Evolutionary conservation across 768 basidiomycete species (phyloP), one percentile per base, ranked within the genome.

Genomic region (Serendipita indica): DNA sequence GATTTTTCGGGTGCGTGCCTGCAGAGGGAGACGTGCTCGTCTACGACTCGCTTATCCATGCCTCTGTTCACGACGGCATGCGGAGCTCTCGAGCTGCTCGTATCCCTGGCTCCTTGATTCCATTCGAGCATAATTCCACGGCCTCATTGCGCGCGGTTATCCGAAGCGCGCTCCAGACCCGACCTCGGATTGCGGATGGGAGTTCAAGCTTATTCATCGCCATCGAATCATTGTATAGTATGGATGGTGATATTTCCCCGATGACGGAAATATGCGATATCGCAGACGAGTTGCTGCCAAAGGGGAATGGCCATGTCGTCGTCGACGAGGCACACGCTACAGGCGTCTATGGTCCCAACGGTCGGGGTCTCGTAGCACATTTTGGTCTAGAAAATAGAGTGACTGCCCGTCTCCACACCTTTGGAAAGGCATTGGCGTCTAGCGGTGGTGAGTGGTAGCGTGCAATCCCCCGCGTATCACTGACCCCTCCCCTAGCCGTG

Each of bases 241-340:
- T 98, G 94, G 94, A 98, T 63, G 94, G 94, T 13, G 94, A 91
- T 27, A 77, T 94, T 60, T 77, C 85, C 0, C 91, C 90, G 0
- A 73, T 98, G 28, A 57, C 57, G 14, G 78, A 79, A 39, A 82
- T 96, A 46, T 78, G 84, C 33, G 75, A 78, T 27, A 65, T 77
- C 2, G 65, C 90, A 41, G 80, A 89, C 27, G 73, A 77, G 37
- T 61, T 77, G 12, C 77, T 90, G 39, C 84, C 84, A 1, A 58
- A 63, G 16, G 76, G 77, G 2, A 86, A 86, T 65, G 82, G 75
- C 25, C 81, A 86, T 67, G 70, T 96, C 12, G 69, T 96, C 14
- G 83, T 97, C 0, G 94, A 97, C 61, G 93, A 96, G 67, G 94
- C 94, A 0, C 94, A 98, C 69, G 79, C 91, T 3, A 96, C 90